Evolutionary conservation across 768 basidiomycete species (phyloP), one percentile per base, ranked within the genome.

Genomic region (Lactifluus hygrophoroides): DNA sequence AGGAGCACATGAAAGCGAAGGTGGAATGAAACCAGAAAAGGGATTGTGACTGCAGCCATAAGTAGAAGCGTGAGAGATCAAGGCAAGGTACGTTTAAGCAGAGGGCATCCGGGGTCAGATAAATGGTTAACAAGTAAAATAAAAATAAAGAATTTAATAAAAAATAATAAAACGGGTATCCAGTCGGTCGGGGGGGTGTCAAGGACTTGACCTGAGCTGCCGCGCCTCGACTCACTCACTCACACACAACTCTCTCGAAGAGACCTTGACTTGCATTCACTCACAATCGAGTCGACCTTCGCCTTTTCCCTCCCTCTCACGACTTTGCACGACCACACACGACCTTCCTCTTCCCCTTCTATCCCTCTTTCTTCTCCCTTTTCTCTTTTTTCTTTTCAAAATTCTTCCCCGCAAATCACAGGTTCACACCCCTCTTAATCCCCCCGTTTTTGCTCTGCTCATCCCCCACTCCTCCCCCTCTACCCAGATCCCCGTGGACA

Each of bases 261-360:
- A 46, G 23, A 9, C 25, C n/a, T n/a, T 14, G 25, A 30, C 51
- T 32, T 17, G 21, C 30, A 23, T 44, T 53, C 21, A 11, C 54
- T 55, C 46, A 47, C 40, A 50, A 27, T 57, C 56, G 40, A 50
- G 32, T 44, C 63, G 40, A 62, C 57, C 56, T 50, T 63, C 56
- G 52, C 62, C 64, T 54, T 60, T 57, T 60, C 66, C 69, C 71
- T 68, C 44, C 48, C 54, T 61, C 62, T 67, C 66, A 68, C 60
- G 64, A 62, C 61, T 54, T 62, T 57, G 59, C 59, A 60, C 59
- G 59, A 60, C 59, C 59, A 60, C 59, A 56, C 59, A 60, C 59
- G 59, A 60, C 59, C 54, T 59, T 56, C 54, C 52, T 43, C 55
- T 48, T 52, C 60, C 47, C 37, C 48, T 50, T 40, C 19, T 32